Evolutionary conservation across 1,284 basidiomycete genomes (phyloP), one percentile per base, ranked within the genome.

Genomic region (Ceratobasidium theobromae): DNA sequence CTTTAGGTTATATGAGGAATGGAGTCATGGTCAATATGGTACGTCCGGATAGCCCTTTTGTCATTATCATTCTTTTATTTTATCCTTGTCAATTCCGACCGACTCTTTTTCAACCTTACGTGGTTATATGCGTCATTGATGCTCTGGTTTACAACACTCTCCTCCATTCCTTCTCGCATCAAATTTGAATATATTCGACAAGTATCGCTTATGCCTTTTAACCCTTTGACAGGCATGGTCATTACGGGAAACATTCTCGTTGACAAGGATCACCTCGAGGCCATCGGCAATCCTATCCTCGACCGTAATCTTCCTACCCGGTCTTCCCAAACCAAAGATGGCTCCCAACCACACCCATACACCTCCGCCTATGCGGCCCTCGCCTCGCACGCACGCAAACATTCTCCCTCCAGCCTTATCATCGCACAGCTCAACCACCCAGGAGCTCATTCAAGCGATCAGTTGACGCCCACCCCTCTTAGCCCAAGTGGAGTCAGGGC

Each of bases 181-280:
- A 16, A 8, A 8, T 16, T 38, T 38, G 9, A 38, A 38, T 25
- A 33, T 38, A 18, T 16, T 30, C 33, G 12, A 12, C 30, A 28
- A 21, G 16, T n/a, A 53, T 18, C 52, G 23, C 18, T n/a, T 9
- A 33, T 35, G n/a, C 18, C 18, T 1, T 18, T 23, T 9, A 35
- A 38, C 25, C 33, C 5, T 8, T 35, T 18, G 5, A 33, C 32
- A 53, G 52, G 32, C 1, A 38, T 53, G 8, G n/a, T 53, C n/a
- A 53, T 53, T 25, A 23, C 52, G 1, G 49, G 32, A 3, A 38
- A 53, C 52, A 38, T 53, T 18, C n/a, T 53, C 30, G 28, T 53
- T 11, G 32, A 53, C 52, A 53, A 53, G 25, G n/a, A 53, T 38
- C 52, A 35, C 52, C 28, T 53, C 18, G 52, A 53, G 18, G 11